Percentiles rank a stretch among this genome's conserved stretches.
phyloP scores from a whole-genome alignment of 2,329 filamentous ascomycete genomes.

The Pyrenophora graminea region DNA sequence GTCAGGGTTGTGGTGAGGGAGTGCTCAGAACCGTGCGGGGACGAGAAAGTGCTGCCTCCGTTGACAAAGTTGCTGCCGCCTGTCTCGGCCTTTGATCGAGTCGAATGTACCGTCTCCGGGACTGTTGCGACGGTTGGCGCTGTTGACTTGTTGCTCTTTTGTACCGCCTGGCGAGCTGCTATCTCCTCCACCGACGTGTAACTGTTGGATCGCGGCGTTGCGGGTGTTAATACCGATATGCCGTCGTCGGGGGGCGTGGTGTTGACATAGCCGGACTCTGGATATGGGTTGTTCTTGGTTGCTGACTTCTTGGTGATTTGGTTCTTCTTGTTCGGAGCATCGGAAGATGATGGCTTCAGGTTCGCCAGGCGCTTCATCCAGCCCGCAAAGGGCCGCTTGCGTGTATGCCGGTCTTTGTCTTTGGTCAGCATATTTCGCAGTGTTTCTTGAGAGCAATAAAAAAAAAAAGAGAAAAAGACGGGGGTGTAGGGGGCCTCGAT shows the following conservation, averaged over 20 bases:
- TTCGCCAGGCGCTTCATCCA: constrained; percentile 94
- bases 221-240: constrained; percentile 57
- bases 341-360: constrained; percentile 76
- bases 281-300: constrained; percentile 89
- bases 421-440: constrained; percentile 27
- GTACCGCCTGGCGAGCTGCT: constrained; percentile 54
- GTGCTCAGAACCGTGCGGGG: constrained; percentile 77
- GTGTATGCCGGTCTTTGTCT: constrained; percentile 68
- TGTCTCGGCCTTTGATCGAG: constrained; percentile 81
- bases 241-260: constrained; percentile 45
- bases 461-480: constrained; percentile 1
- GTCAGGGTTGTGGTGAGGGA: constrained; percentile 83
- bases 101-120: constrained; percentile 73
- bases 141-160: constrained; percentile 70
- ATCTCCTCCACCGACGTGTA: constrained; percentile 64
- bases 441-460: background rate
- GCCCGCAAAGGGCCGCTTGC: constrained; percentile 83
- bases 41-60: constrained; percentile 79
- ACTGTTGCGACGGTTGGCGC: constrained; percentile 85
- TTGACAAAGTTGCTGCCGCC: constrained; percentile 63
- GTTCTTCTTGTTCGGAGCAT: constrained; percentile 53
- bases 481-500: constrained; percentile 1
- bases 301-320: constrained; percentile 60
- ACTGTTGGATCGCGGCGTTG: constrained; percentile 49
- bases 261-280: constrained; percentile 70